Base-by-base conservation (phyloP, 768 basidiomycete genomes). In the Kockovaella imperatae region DNA sequence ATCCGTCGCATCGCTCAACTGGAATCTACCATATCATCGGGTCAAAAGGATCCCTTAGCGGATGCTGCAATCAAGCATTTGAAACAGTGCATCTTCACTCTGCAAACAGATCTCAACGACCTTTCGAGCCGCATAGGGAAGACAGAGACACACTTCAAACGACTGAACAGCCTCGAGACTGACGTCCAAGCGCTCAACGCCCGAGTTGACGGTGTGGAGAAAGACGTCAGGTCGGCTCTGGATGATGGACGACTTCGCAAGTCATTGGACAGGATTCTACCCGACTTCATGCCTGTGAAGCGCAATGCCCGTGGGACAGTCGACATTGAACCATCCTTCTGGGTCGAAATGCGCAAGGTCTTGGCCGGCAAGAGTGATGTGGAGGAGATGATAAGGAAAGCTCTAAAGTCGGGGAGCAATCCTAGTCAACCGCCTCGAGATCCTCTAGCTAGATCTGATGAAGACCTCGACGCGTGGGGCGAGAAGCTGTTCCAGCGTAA, bases 291-390 rank as follows among this genome's bases (percentile, higher is more conserved):
- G 35, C 74, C 73, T 1, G 66, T 74, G 20, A 38, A 47, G 25
- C 49, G 71, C 26, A 64, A 61, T 17, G 30, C 49, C 0, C 13
- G 40, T 11, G 64, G 64, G 18, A 42, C 35, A 1, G 42, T 66
- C 24, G 61, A 63, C 29, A 63, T 75, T 45, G 72, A 74, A 35
- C 74, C 74, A 5, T 48, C 52, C 17, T 75, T 75, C 66, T 75
- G 74, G 74, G 59, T 55, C 15, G 66, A 73, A 42, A 63, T 75
- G 52, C 68, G 69, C 47, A 66, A 62, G 31, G 70, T 73, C 7
- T 64, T 75, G 52, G 62, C 63, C 10, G 54, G 52, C 11, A 57
- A 53, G n/a, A 47, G 47, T 11, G 59, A 67, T 24, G 53, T 64
- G 4, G 62, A 60, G 14, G 45, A 42, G 3, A 34, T 59, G 21